phyloP scores from a whole-genome alignment of 371 early-diverging fungal genomes.

The Rhizopus arrhizus region DNA sequence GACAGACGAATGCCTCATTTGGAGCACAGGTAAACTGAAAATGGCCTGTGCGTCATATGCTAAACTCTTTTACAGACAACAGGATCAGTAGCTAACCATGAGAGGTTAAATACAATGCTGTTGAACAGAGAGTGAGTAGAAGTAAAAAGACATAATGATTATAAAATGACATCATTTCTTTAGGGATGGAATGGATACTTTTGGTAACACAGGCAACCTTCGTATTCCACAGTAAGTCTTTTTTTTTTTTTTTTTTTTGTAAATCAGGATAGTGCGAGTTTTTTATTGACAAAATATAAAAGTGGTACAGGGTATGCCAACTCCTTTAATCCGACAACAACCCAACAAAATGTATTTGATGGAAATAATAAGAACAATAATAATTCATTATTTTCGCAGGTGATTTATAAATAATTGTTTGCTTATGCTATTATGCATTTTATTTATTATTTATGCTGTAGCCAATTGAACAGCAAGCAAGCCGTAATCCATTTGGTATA shows the following conservation, averaged over 20 bases:
- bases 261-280: background rate
- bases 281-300: slow-evolving; percentile 7
- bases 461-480: slow-evolving; percentile 39
- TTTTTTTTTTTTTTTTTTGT: too few relatives aligned
- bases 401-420: too few relatives aligned
- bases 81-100: background rate
- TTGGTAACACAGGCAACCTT: slow-evolving; percentile 56
- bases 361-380: slow-evolving; percentile 9
- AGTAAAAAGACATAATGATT: background rate
- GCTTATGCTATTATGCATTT: too few relatives aligned
- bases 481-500: slow-evolving; percentile 46
- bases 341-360: slow-evolving; percentile 19
- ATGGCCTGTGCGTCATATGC: background rate
- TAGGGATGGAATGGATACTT: slow-evolving; percentile 59
- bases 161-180: slow-evolving; percentile 15
- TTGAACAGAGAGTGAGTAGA: background rate
- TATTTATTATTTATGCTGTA: slow-evolving; percentile 1
- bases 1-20: slow-evolving; percentile 1
- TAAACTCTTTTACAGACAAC: background rate
- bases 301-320: slow-evolving; percentile 46
- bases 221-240: slow-evolving; percentile 52
- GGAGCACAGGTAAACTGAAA: background rate
- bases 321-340: slow-evolving; percentile 24
- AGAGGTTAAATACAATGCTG: too few relatives aligned
- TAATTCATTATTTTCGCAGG: slow-evolving; percentile 10